Conservation (phyloP, 2,329 filamentous ascomycete genomes). For the Diaporthe vexans region DNA sequence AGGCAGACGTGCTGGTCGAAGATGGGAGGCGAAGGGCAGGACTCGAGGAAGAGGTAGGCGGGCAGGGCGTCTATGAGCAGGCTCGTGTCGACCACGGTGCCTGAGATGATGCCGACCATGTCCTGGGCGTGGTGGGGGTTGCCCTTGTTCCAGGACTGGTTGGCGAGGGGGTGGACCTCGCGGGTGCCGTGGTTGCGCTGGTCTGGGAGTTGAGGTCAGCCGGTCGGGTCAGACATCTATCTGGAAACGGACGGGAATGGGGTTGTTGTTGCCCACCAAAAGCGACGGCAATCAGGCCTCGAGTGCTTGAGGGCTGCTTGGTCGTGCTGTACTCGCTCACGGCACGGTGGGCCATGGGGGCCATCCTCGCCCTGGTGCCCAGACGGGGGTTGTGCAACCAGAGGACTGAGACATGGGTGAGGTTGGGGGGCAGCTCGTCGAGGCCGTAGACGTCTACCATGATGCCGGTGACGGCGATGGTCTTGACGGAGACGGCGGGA, state of each 20-base stretch:
- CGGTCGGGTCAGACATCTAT: not conserved
- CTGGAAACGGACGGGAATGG: no score
- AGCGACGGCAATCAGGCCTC: constrained; percentile 82
- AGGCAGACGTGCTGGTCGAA: constrained; percentile 79
- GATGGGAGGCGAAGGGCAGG: constrained; percentile 51
- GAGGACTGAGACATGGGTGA: constrained; percentile 78
- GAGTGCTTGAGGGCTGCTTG: constrained; percentile 48
- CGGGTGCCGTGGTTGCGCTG: constrained; percentile 92
- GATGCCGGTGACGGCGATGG: constrained; percentile 82
- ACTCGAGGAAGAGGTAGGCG: constrained; percentile 77
- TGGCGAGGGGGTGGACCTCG: constrained; percentile 75
- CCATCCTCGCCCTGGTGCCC: constrained; percentile 80
- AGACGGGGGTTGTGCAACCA: constrained; percentile 91
- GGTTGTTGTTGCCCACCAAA: constrained; percentile 61
- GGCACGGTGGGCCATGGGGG: constrained; percentile 76
- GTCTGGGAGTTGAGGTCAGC: constrained; percentile 61
- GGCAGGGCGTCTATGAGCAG: constrained; percentile 82
- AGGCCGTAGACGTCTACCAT: constrained; percentile 86
- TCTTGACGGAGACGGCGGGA: constrained; percentile 72
- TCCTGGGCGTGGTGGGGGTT: constrained; percentile 89
- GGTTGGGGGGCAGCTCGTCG: constrained; percentile 72
- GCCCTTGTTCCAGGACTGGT: constrained; percentile 83
- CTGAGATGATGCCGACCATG: constrained; percentile 85
- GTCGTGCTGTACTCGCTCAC: constrained; percentile 76
- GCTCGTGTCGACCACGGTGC: constrained; percentile 81